Base-by-base conservation (phyloP, 1,284 basidiomycete species). In the Stygiomarasmius scandens region DNA sequence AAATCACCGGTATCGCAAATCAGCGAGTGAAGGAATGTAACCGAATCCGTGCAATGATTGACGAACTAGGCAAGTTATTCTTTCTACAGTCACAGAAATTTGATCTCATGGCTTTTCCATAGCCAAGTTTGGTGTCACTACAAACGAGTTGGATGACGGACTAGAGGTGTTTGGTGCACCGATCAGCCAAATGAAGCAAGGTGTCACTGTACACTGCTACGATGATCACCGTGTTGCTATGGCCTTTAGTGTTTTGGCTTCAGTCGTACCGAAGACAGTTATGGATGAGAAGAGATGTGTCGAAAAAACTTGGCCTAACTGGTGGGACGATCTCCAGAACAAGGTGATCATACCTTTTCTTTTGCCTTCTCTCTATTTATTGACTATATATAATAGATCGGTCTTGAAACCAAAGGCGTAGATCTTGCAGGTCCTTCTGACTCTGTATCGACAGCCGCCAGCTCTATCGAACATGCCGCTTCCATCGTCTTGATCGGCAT, bases 301-400 rank as follows among this genome's bases (percentile, higher is more conserved):
- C 22, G 96, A 98, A 75, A 99, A 99, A 83, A 99, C 97, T 0
- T 99, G 96, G 96, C 96, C 97, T 2, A 95, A 96, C 70, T 99
- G 96, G 93, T 99, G 96, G 95, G 97, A 99, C 69, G 97, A 98
- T 72, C 80, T 99, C 22, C 86, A 93, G 70, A 94, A 93, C 77
- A 96, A 95, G 84, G 92, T 92, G 49, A 14, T 77, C 61, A 3
- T 5, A 22, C 52, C 9, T 36, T 47, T 45, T 23, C 38, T 51
- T 24, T 22, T 51, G 38, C 38, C 19, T 32, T 32, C 6, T 32
- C 12, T 32, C 6, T 23, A 49, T 43, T 47, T 38, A 34, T 41
- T 64, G 19, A 64, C 36, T 38, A 51, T 36, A 60, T 52, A 48
- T 43, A 55, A 1, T 66, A 96, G 93, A 93, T 98, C 57, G 95